Evolutionary conservation across 129 eudicot genomes (phyloP).

Genomic region (Centella asiatica): DNA sequence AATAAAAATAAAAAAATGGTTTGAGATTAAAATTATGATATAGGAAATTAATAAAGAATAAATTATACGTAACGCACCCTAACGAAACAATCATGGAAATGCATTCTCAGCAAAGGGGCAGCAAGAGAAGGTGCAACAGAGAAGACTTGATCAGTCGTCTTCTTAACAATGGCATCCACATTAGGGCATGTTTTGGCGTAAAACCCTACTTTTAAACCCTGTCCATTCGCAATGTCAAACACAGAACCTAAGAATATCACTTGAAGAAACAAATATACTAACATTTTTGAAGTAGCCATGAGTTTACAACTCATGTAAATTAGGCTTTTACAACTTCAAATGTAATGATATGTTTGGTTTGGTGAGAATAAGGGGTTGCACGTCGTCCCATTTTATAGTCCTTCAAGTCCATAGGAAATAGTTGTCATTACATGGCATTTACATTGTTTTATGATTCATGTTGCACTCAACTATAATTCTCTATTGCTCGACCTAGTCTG

Average conservation of each 20-base stretch:
- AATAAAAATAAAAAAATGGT: neutral
- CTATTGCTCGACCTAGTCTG: neutral
- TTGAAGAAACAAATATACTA: neutral
- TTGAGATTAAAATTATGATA: no score
- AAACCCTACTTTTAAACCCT: constrained; percentile 49
- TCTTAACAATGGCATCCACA: constrained; percentile 27
- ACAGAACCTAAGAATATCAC: constrained; percentile 9
- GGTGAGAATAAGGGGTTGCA: neutral
- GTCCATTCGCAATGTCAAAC: constrained; percentile 18
- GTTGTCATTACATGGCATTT: constrained; percentile 2
- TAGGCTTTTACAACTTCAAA: no score
- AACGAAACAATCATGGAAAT: constrained; percentile 64
- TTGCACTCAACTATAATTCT: neutral
- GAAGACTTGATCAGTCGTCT: constrained; percentile 27
- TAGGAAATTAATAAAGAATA: no score
- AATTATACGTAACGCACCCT: constrained; percentile 27
- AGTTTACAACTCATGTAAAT: neutral
- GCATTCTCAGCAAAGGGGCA: constrained; percentile 59
- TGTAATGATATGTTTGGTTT: neutral
- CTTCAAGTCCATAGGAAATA: neutral
- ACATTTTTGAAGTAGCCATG: constrained; percentile 9
- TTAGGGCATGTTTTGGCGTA: constrained; percentile 52
- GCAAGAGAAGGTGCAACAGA: constrained; percentile 47
- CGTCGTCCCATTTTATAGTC: neutral
- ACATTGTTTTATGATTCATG: neutral